phyloP scores from a whole-genome alignment of 805 yeast species.

The Wickerhamiella qilinensis region DNA sequence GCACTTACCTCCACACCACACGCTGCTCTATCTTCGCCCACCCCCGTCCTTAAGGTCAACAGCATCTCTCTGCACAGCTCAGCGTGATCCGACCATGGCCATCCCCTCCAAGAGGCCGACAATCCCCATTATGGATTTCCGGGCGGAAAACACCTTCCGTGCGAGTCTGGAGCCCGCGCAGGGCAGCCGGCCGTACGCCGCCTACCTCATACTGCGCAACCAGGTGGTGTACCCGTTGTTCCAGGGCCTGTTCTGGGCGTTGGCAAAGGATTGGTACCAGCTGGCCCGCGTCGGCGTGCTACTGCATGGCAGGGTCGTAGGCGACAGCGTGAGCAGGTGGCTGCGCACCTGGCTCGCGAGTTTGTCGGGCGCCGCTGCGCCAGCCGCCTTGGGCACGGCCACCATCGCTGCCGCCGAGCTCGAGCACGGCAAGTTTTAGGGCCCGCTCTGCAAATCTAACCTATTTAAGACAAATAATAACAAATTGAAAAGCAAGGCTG shows the following conservation, averaged over 20 bases:
- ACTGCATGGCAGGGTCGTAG: slow-evolving; percentile 8
- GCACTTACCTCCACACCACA: too few species aligned
- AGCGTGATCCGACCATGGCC: neutral
- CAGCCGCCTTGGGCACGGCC: neutral
- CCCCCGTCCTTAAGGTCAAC: too few species aligned
- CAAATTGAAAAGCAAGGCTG: neutral
- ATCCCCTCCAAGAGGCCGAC: neutral
- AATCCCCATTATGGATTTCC: slow-evolving; percentile 12
- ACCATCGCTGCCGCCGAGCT: neutral
- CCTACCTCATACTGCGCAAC: slow-evolving; percentile 18
- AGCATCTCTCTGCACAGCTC: too few species aligned
- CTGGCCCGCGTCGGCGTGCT: slow-evolving; percentile 6
- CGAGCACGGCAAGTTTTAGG: neutral
- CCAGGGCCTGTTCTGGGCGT: slow-evolving; percentile 24
- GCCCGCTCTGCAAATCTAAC: too few species aligned
- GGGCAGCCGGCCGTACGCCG: slow-evolving; percentile 15
- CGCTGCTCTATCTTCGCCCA: too few species aligned
- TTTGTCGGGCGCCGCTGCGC: neutral
- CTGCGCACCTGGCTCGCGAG: neutral
- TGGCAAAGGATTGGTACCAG: slow-evolving; percentile 13
- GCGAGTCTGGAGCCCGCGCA: slow-evolving; percentile 20
- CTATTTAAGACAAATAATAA: neutral
- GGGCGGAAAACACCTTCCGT: slow-evolving; percentile 19
- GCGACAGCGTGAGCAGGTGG: slow-evolving; percentile 7
- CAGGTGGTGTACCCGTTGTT: slow-evolving; percentile 21